Base-by-base conservation (phyloP, 306 rosid species). In the Glycyrrhiza uralensis region DNA sequence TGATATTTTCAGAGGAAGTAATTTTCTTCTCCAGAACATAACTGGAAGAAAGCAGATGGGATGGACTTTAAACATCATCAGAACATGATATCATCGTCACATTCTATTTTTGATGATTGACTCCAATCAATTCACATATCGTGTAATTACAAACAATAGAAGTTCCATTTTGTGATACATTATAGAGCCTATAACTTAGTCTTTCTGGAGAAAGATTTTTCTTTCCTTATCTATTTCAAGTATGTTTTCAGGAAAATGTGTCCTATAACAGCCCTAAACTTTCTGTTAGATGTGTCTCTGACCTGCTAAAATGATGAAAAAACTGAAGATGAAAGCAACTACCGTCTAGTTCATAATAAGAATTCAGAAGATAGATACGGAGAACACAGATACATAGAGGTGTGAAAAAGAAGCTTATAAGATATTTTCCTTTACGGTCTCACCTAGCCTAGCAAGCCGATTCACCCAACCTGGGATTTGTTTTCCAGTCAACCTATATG, bases 381-480 rank as follows among this genome's bases (percentile, higher is more conserved):
- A 36, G 65, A 17, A 64, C 49, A 36, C 12, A 44, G 12, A 61
- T 12, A 22, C 24, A 32, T 17, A 42, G 4, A 13, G 26, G 11
- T 23, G 49, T 24, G 60, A 45, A 72, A 66, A 38, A 60, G 23
- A 32, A 67, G 58, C 49, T 66, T 33, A 70, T 14, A 51, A 2
- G 67, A 44, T 32, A 66, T 80, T 41, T 38, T 42, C 69, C 64
- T 69, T 23, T 50, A 28, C 1, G 15, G 38, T 28, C 62, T 50
- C 86, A 91, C 99, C 99, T 75, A 95, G 87, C 10, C 78, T 92
- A 51, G 99, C 99, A 78, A 95, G 99, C 66, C 97, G 89, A 83
- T 95, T 95, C 44, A 95, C 96, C 99, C 99, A 95, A 20, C 97
- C 93, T 3, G 99, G 99, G 72, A 89, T 80, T 61, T 58, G 72